A percentile compares a stretch with the other conserved stretches of the same genome.
phyloP scores from a whole-genome alignment of 495 filamentous ascomycete species.

The Rhypophila decipiens region DNA sequence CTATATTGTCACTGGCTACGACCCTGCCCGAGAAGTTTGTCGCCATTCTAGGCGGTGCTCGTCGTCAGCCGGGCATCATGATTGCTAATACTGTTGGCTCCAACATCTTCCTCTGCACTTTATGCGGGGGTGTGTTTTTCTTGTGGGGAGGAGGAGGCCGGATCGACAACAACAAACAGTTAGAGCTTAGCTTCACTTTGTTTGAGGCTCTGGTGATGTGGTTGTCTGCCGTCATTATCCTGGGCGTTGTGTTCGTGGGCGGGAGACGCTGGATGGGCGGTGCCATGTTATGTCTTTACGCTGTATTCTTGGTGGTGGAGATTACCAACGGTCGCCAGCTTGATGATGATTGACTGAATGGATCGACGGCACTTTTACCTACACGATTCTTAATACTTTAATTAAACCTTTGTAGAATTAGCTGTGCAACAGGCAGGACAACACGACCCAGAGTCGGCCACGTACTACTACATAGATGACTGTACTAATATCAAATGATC shows the following conservation, averaged over 20 bases:
- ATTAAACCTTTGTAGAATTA: too few species aligned
- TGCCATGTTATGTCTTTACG: conserved; percentile 31
- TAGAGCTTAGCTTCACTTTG: conserved; percentile 14
- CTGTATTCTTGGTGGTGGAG: conserved; percentile 36
- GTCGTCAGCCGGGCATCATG: conserved; percentile 43
- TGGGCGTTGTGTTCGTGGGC: conserved; percentile 26
- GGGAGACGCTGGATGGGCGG: conserved; percentile 30
- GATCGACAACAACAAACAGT: too few species aligned
- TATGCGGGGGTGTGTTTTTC: conserved; percentile 43
- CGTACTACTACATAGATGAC: too few species aligned
- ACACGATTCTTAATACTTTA: too few species aligned
- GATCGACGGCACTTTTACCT: too few species aligned
- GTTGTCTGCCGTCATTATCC: conserved; percentile 26
- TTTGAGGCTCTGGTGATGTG: conserved; percentile 34
- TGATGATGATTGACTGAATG: conserved; percentile 16
- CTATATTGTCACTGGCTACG: conserved; percentile 49
- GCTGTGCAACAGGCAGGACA: too few species aligned
- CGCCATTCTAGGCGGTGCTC: conserved; percentile 37
- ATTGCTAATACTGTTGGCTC: conserved; percentile 50
- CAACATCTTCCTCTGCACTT: conserved; percentile 49
- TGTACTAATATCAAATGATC: too few species aligned
- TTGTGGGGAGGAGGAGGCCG: conserved; percentile 18
- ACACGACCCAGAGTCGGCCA: too few species aligned
- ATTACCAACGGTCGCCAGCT: conserved; percentile 17
- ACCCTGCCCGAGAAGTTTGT: conserved; percentile 53